Base-by-base conservation (phyloP, 768 basidiomycete genomes). In the Boletus reticuloceps region DNA sequence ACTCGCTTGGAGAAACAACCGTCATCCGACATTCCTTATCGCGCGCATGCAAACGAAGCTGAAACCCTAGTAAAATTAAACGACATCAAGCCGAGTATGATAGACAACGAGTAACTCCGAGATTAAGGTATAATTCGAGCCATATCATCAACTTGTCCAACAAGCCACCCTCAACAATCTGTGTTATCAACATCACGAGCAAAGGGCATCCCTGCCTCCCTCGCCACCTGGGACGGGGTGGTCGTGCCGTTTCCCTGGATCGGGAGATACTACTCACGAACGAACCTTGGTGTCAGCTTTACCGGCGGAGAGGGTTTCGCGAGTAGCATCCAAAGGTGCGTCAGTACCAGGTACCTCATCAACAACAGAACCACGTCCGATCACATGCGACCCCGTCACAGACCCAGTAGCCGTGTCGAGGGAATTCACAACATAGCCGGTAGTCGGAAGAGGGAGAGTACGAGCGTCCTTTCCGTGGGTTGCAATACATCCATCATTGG, bases 401-500 rank as follows among this genome's bases (percentile, higher is more conserved):
- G 22, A 25, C 22, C 22, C 22, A 25, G 22, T 25, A 25, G 12
- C 34, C 10, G 34, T 36, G 5, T 14, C 34, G 34, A 25, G 25
- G 25, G 25, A 6, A 25, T 14, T 14, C 10, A 36, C 3, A 12
- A 29, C 4, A 9, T 42, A 17, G 11, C 9, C 52, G 34, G 25
- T 37, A 19, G 20, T 16, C 2, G 39, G 16, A 3, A 17, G 5
- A 22, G 44, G 32, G 17, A 54, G 12, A 12, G 20, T 27, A 17
- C 55, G 54, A 20, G 51, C 19, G 13, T 5, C 40, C 27, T 55
- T 34, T 20, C 3, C 42, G 12, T 25, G 3, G n/a, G 27, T 20
- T 2, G 20, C 5, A 8, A 62, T 39, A 38, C 71, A 72, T 5
- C 17, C 27, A 12, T 65, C 50, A 5, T 58, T 25, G 36, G 34